Percentiles rank a stretch among this genome's conserved stretches.
These are phyloP conservation scores for Dendrobium nobile DNA, from an alignment of 106 monocot genomes.

Conservation along the genomic window DNA sequence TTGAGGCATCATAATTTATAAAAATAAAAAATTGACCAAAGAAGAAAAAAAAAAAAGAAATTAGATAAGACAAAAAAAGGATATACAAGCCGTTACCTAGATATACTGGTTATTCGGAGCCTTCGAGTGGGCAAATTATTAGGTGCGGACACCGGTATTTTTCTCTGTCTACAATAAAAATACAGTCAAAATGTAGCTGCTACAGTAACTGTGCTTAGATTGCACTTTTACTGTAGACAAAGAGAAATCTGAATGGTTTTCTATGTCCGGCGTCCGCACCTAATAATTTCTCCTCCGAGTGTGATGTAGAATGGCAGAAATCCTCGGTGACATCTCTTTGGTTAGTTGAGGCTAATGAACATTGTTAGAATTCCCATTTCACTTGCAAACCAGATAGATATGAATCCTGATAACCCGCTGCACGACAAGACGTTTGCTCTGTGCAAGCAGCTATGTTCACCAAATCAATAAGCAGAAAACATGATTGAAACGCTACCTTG, in stretches of 20 bases:
- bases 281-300: not conserved
- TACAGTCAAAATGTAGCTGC: too few relatives aligned
- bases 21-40: not conserved
- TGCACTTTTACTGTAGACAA: too few relatives aligned
- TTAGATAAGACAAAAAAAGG: conserved; percentile 13
- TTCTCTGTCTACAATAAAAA: too few relatives aligned
- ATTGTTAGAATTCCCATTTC: conserved; percentile 32
- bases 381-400: conserved; percentile 26
- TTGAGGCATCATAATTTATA: not conserved
- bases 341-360: conserved; percentile 81
- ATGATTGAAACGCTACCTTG: conserved; percentile 19
- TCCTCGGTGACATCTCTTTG: conserved; percentile 1
- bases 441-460: not conserved
- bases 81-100: conserved; percentile 63
- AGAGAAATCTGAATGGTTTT: too few relatives aligned
- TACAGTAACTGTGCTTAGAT: too few relatives aligned
- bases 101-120: conserved; percentile 54
- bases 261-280: too few relatives aligned
- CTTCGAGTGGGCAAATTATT: conserved; percentile 5
- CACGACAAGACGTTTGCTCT: not conserved
- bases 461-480: not conserved
- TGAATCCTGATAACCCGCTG: not conserved
- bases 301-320: conserved; percentile 11
- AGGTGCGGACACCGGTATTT: too few relatives aligned
- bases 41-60: not conserved